These are phyloP conservation scores for Persicaria tinctoria DNA, from an alignment of 148 eudicot genomes.

Conservation along the genomic window DNA sequence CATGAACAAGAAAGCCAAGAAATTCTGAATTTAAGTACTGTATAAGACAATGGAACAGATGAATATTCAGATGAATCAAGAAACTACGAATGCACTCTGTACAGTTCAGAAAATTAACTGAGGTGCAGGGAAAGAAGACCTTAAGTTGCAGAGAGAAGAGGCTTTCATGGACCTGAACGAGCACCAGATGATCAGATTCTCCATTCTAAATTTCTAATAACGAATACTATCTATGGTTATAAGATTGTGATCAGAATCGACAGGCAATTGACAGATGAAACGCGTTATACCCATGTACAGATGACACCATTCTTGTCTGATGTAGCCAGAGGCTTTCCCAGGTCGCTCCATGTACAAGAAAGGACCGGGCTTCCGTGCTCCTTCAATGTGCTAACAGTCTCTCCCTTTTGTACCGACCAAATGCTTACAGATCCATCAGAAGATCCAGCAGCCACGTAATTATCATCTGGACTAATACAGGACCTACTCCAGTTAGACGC, in stretches of 20 bases:
- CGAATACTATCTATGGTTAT: not conserved
- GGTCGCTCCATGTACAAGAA: constrained; percentile 80
- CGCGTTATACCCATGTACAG: constrained; percentile 61
- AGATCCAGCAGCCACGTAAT: constrained; percentile 90
- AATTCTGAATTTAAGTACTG: not conserved
- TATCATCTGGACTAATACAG: constrained; percentile 83
- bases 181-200: not conserved
- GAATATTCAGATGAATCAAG: not conserved
- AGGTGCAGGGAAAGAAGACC: not conserved
- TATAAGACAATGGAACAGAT: not conserved
- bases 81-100: not conserved
- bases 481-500: constrained; percentile 98
- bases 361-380: constrained; percentile 70
- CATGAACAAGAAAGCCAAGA: not conserved
- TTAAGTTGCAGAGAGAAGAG: not conserved
- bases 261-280: not conserved
- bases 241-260: constrained; percentile 2
- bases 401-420: constrained; percentile 66
- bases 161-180: not conserved
- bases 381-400: constrained; percentile 65
- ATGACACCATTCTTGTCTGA: constrained; percentile 74
- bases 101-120: not conserved
- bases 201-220: not conserved
- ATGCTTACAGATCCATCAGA: constrained; percentile 79
- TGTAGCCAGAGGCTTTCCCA: constrained; percentile 77